Conservation (phyloP, 257 asterid genomes). For the Thymus quinquecostatus region DNA sequence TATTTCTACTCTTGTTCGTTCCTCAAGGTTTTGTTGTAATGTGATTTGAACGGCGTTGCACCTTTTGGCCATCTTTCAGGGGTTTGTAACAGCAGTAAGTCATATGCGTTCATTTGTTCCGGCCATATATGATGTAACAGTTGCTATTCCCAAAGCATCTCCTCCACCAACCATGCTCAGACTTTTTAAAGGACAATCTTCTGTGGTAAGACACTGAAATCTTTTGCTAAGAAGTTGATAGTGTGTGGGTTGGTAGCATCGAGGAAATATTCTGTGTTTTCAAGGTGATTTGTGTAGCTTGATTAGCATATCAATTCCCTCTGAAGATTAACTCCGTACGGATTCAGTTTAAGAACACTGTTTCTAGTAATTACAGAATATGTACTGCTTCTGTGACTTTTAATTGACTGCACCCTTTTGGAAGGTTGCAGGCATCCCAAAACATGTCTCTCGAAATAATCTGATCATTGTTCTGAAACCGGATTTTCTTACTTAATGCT, state of each 20-base stretch:
- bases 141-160: slow-evolving; percentile 79
- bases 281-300: background rate
- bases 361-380: slow-evolving; percentile 15
- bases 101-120: slow-evolving; percentile 94
- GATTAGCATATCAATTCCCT: background rate
- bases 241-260: slow-evolving; percentile 3
- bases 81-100: slow-evolving; percentile 87
- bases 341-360: background rate
- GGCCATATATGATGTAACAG: slow-evolving; percentile 87
- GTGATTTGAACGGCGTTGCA: slow-evolving; percentile 12
- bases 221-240: background rate
- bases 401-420: background rate
- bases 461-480: background rate
- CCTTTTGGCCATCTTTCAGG: slow-evolving; percentile 52
- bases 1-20: slow-evolving; percentile 11
- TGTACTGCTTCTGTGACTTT: background rate
- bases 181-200: slow-evolving; percentile 84
- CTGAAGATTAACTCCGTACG: background rate
- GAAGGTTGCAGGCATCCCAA: background rate
- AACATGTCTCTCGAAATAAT: background rate
- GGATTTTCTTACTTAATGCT: background rate
- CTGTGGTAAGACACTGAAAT: slow-evolving; percentile 64
- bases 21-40: slow-evolving; percentile 8
- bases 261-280: slow-evolving; percentile 4
- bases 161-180: slow-evolving; percentile 92